Evolutionary conservation across 441 rosid genomes (phyloP).

Genomic region (Hypseocharis bilobata): DNA sequence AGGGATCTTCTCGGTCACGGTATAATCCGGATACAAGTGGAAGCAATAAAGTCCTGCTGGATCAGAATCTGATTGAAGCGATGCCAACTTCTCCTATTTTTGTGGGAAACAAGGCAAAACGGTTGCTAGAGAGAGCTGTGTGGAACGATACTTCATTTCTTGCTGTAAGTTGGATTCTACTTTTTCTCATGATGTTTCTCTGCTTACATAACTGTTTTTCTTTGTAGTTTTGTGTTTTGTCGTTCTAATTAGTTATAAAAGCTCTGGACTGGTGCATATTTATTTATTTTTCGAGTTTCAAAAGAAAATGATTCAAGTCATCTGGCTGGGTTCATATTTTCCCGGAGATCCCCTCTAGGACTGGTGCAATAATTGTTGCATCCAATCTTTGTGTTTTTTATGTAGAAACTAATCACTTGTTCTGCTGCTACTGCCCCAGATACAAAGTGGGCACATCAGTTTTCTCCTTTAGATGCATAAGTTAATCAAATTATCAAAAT

Average conservation of each 20-base stretch:
- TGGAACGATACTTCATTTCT: conserved; percentile 96
- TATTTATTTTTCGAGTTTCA: background rate
- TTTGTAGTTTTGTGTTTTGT: background rate
- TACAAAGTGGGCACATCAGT: too few species aligned
- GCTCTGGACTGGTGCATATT: background rate
- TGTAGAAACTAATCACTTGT: background rate
- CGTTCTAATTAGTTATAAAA: background rate
- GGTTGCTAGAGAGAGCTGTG: conserved; percentile 84
- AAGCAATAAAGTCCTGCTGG: conserved; percentile 82
- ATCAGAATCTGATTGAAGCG: conserved; percentile 93
- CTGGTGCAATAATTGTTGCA: too few species aligned
- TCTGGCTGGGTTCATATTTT: too few species aligned
- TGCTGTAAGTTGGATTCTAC: conserved; percentile 51
- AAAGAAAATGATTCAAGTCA: background rate
- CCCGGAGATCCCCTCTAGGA: too few species aligned
- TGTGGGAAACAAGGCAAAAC: conserved; percentile 85
- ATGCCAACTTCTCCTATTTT: conserved; percentile 96
- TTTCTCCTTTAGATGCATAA: background rate
- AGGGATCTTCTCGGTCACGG: conserved; percentile 88
- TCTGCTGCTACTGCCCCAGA: too few species aligned
- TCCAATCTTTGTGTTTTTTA: background rate
- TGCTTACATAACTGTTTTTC: background rate
- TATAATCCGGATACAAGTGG: conserved; percentile 85
- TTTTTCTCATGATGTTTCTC: background rate
- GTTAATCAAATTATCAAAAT: conserved; percentile 13